These are phyloP conservation scores for Penicillium decumbens DNA, from an alignment of 2,329 filamentous ascomycete species.

Conservation along the genomic window DNA sequence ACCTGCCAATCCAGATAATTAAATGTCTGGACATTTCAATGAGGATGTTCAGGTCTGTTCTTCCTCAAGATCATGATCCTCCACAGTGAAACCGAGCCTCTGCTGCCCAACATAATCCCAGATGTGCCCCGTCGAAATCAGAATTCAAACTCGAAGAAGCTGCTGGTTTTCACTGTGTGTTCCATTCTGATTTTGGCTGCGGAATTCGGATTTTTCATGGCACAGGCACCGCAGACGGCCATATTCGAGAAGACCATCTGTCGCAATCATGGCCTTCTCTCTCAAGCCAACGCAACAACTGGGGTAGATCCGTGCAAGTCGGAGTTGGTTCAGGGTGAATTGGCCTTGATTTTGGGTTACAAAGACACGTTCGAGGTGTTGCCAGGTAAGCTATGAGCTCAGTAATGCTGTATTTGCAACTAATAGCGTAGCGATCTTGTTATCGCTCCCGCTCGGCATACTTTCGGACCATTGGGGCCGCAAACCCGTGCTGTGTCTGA, in stretches of 20 bases:
- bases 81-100: constrained; percentile 9
- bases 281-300: not conserved
- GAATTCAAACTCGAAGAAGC: constrained; percentile 10
- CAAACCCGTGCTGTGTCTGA: constrained; percentile 23
- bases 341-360: constrained; percentile 29
- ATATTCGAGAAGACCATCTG: constrained; percentile 30
- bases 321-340: constrained; percentile 28
- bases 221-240: constrained; percentile 22
- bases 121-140: not conserved
- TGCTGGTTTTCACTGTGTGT: constrained; percentile 14
- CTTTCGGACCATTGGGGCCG: constrained; percentile 30
- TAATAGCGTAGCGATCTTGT: constrained; percentile 20
- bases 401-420: not conserved
- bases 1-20: not conserved
- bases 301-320: constrained; percentile 26
- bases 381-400: constrained; percentile 15
- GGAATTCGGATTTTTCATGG: constrained; percentile 24
- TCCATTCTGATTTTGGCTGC: constrained; percentile 15
- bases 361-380: constrained; percentile 25
- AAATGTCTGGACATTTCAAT: not conserved
- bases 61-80: not conserved
- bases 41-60: not conserved
- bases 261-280: constrained; percentile 17
- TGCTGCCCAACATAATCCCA: constrained; percentile 1
- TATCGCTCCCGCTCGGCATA: constrained; percentile 29